Base-by-base conservation (phyloP, 2,329 filamentous ascomycete species). In the Cercospora canescens region DNA sequence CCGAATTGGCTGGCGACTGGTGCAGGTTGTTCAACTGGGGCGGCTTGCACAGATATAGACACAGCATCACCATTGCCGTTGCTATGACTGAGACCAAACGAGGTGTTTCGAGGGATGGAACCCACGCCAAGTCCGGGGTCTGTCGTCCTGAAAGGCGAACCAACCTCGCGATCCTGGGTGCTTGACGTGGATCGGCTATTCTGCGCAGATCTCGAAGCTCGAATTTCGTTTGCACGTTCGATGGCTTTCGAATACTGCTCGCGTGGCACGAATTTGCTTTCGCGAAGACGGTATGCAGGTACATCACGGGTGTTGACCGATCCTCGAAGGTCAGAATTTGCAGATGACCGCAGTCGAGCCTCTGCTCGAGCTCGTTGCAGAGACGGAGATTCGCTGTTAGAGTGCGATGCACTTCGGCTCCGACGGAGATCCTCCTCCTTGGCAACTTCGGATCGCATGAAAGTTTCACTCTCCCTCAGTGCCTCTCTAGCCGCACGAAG, bases 181-280 rank as follows among this genome's bases (percentile, higher is more conserved):
- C 67, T 64, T 30, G 72, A 73, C 24, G 45, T 62, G 21, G 69
- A 67, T 30, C 72, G 60, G 48, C 72, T 74, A 12, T 39, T 63
- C 50, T 35, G 52, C 28, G 37, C 37, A 26, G 67, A 67, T 28
- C 70, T 55, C 14, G 70, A 69, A 28, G 68, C 68, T 12, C 73
- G 68, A 18, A 76, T 70, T 62, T 75, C 71, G 24, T 68, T 74
- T 11, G 77, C 71, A 35, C 72, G 73, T 45, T 77, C 74, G n/a
- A 76, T 72, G 3, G 76, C 76, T n/a, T 70, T 67, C 3, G 69
- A 71, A 58, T 79, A 78, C 6, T 77, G 70, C 61, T 78, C 76
- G 9, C 75, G 71, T 6, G 77, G 74, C 9, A 79, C 76, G 50
- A 79, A 79, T 41, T 70, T 74, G 71, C 75, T 77, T 61, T 78